Base-by-base conservation (phyloP, 306 rosid genomes). In the Hippophae tibetana region DNA sequence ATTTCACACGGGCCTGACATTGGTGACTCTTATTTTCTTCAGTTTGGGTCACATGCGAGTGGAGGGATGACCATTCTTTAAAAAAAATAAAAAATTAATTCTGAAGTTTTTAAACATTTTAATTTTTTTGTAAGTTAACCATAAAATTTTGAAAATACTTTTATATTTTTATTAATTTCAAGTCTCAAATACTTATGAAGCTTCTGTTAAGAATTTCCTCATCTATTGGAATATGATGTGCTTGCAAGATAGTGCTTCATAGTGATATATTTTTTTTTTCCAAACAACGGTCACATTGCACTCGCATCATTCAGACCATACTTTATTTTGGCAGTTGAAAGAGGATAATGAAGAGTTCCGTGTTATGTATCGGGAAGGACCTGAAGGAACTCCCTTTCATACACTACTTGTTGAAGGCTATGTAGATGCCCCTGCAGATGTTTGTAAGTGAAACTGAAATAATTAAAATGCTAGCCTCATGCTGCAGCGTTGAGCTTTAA, bases 321-420 rank as follows among this genome's bases (percentile, higher is more conserved):
- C 74, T 67, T 26, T 75, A 38, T 73, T 18, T 68, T 71, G 60
- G 58, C 92, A 93, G 99, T 69, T 84, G 65, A 93, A 88, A 75
- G 97, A 93, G 43, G 99, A 88, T 14, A 84, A 69, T 14, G 99
- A 88, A 62, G 95, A 86, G 56, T 88, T 76, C 47, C 95, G 99
- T 12, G 97, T 93, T 13, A 93, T 93, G 99, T 93, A 93, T 74
- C 84, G 86, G 8, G 95, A 86, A 75, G 99, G 97, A 60, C 83
- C 78, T 13, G 63, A 78, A 70, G 99, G 97, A 72, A 77, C 84
- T 74, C 97, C 99, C 3, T 85, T 69, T 74, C 97, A 93, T 76
- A 72, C 90, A 7, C 74, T 93, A 79, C 86, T 93, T 51, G 94
- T 70, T 59, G 99, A 93, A 79, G 99, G 99, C 74, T 93, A 78